phyloP scores from a whole-genome alignment of 495 filamentous ascomycete species.

The Venustampulla echinocandica region DNA sequence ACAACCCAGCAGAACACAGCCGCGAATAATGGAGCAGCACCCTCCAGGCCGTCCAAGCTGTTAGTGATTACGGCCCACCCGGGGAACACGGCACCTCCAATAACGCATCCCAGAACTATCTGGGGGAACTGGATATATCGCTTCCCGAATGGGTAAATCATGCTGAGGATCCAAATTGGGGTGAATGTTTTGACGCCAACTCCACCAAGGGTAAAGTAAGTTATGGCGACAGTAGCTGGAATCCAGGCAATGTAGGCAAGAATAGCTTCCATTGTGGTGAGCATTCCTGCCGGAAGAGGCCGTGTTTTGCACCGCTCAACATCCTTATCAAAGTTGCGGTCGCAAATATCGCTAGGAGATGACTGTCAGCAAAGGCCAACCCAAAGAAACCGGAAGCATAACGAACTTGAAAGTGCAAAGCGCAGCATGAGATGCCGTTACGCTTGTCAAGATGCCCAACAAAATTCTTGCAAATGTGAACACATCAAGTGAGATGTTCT shows the following conservation, averaged over 20 bases:
- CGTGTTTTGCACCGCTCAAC: background rate
- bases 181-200: background rate
- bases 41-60: background rate
- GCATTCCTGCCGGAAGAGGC: background rate
- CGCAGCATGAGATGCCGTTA: background rate
- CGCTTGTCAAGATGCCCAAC: background rate
- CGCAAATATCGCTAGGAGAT: background rate
- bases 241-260: conserved; percentile 1
- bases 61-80: background rate
- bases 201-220: background rate
- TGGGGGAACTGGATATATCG: background rate
- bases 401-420: background rate
- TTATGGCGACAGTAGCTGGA: background rate
- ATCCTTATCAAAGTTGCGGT: background rate
- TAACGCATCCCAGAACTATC: background rate
- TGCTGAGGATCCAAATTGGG: background rate
- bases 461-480: background rate
- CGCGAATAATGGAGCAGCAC: background rate
- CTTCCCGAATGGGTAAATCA: background rate
- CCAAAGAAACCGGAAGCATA: no score
- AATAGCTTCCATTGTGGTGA: background rate
- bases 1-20: background rate
- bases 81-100: background rate
- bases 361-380: background rate
- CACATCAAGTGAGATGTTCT: background rate